Conservation (phyloP, 495 filamentous ascomycete genomes). For the Aspergillus bridgeri region DNA sequence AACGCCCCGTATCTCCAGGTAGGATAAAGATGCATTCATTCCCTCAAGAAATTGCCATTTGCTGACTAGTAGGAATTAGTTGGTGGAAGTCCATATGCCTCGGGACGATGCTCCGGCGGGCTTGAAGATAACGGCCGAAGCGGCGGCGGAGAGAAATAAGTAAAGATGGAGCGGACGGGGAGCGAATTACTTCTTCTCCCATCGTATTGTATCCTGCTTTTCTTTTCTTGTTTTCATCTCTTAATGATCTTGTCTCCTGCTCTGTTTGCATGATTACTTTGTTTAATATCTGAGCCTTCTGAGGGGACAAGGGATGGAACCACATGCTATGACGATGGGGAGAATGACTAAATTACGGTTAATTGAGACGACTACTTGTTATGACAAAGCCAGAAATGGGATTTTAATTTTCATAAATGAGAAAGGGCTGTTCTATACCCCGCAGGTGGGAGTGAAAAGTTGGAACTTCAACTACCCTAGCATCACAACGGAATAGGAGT, state of each 20-base stretch:
- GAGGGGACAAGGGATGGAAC: neutral
- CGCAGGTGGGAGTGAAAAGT: neutral
- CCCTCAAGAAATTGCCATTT: neutral
- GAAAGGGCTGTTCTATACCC: too few relatives aligned
- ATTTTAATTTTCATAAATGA: neutral
- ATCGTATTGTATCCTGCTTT: neutral
- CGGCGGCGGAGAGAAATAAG: conserved; percentile 67
- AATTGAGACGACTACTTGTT: neutral
- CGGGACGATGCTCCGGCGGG: conserved; percentile 72
- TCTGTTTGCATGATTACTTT: neutral
- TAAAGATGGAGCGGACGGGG: neutral
- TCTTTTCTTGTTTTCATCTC: neutral
- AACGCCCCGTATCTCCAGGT: conserved; percentile 43
- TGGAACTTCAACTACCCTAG: conserved; percentile 5
- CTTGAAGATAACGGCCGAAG: conserved; percentile 60
- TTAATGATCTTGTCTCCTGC: neutral
- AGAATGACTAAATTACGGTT: neutral
- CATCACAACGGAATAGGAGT: neutral
- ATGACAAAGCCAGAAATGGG: neutral
- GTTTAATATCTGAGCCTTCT: neutral
- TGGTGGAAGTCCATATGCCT: conserved; percentile 87
- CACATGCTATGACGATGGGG: neutral
- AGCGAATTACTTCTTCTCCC: neutral
- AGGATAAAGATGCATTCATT: conserved; percentile 9
- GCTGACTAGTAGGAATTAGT: conserved; percentile 46